Percentiles rank a stretch among this genome's conserved stretches.
phyloP scores from a whole-genome alignment of 306 rosid genomes.

The Rosa lucieae region DNA sequence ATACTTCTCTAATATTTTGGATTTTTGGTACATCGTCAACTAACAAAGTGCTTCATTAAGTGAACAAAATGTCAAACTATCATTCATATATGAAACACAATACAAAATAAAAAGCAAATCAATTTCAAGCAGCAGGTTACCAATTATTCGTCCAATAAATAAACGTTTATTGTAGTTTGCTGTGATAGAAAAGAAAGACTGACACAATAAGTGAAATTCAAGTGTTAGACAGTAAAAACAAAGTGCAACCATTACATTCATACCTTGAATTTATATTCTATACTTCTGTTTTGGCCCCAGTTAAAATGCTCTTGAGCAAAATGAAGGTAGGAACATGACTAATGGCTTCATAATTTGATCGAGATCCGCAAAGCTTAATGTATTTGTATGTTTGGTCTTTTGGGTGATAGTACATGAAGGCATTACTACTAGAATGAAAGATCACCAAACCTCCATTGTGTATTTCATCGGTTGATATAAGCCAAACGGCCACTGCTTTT shows the following conservation, averaged over 20 bases:
- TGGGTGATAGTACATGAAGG: slow-evolving; percentile 10
- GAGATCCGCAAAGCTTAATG: background rate
- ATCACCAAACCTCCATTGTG: background rate
- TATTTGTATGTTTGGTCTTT: background rate
- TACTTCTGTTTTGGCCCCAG: background rate
- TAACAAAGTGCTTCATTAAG: background rate
- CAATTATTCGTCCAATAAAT: background rate
- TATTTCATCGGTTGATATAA: slow-evolving; percentile 5
- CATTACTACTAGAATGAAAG: background rate
- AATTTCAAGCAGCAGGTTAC: background rate
- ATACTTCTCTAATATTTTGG: background rate
- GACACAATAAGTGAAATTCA: background rate
- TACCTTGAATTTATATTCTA: slow-evolving; percentile 11
- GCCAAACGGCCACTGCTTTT: background rate
- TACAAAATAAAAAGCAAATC: background rate
- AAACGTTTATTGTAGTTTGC: background rate
- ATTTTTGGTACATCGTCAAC: background rate
- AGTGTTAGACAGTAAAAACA: background rate
- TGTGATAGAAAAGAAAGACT: background rate
- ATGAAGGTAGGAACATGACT: slow-evolving; percentile 18
- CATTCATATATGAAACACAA: background rate
- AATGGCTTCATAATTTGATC: background rate
- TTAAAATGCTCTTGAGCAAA: slow-evolving; percentile 5
- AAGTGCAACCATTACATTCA: background rate
- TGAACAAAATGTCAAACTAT: background rate